Conservation (phyloP, 2,329 filamentous ascomycete genomes). For the Neocatenulostroma microsporum region DNA sequence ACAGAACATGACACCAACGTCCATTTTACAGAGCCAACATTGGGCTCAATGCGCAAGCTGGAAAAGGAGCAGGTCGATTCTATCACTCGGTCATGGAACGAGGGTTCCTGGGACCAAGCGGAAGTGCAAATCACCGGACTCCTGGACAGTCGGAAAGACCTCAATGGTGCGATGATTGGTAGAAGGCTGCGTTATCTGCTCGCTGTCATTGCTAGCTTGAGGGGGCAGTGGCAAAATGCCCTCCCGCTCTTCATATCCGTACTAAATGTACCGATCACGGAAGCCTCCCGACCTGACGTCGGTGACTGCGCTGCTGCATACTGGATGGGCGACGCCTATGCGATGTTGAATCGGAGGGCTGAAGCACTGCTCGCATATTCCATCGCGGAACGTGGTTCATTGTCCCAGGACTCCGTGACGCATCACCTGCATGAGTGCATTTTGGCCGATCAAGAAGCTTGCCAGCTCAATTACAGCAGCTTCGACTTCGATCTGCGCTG, state of each 20-base stretch:
- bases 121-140: constrained; percentile 9
- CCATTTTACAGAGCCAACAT: not conserved
- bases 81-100: constrained; percentile 15
- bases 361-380: constrained; percentile 21
- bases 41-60: not conserved
- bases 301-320: constrained; percentile 22
- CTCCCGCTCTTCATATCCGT: constrained; percentile 15
- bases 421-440: constrained; percentile 9
- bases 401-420: constrained; percentile 5
- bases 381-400: constrained; percentile 13
- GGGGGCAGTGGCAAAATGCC: constrained; percentile 15
- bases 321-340: constrained; percentile 21
- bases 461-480: constrained; percentile 4
- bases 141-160: not conserved
- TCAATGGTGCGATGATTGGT: not conserved
- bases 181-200: constrained; percentile 16
- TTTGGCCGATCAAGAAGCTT: constrained; percentile 7
- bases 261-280: constrained; percentile 12
- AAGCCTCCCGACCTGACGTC: constrained; percentile 12
- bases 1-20: no score
- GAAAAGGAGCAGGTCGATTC: constrained; percentile 7
- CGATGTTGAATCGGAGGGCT: constrained; percentile 14
- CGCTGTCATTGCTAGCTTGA: constrained; percentile 18
- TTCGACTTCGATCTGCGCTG: constrained; percentile 8
- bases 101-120: constrained; percentile 10